Evolutionary conservation across 176 grass and related monocot genomes (phyloP).

Genomic region (Musa acuminata): DNA sequence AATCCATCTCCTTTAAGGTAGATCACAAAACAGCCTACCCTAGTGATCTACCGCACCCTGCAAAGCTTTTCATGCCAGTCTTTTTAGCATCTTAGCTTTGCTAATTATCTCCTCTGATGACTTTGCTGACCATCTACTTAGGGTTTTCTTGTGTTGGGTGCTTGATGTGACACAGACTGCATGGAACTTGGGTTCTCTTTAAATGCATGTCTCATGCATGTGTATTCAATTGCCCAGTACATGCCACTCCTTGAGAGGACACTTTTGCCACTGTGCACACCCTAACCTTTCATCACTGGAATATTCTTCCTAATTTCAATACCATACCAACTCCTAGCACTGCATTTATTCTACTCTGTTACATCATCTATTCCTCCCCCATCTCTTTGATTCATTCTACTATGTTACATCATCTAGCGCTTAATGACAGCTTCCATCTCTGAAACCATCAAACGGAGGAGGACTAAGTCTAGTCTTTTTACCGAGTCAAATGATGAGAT

Average conservation of each 20-base stretch:
- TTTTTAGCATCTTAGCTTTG: background rate
- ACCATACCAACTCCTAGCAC: background rate
- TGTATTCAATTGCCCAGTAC: too few species aligned
- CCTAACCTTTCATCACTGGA: too few species aligned
- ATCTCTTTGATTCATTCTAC: background rate
- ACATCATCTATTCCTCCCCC: background rate
- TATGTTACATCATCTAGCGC: too few species aligned
- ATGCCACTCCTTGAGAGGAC: too few species aligned
- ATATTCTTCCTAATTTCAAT: background rate
- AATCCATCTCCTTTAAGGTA: constrained; percentile 85
- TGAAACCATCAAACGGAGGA: too few species aligned
- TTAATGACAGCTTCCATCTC: too few species aligned
- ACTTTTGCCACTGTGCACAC: too few species aligned
- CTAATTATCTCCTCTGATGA: background rate
- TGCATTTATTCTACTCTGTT: background rate
- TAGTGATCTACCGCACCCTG: background rate
- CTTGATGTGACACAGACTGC: background rate
- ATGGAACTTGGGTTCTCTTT: background rate
- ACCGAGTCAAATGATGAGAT: too few species aligned
- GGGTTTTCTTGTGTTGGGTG: background rate
- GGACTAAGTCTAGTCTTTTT: too few species aligned
- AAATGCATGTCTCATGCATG: background rate
- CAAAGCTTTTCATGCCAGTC: background rate
- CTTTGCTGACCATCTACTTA: background rate
- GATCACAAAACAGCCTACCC: constrained; percentile 14